A percentile compares a stretch with the other conserved stretches of the same genome.
Conservation (phyloP, 306 rosid species). For the Pyrus bretschneideri region DNA sequence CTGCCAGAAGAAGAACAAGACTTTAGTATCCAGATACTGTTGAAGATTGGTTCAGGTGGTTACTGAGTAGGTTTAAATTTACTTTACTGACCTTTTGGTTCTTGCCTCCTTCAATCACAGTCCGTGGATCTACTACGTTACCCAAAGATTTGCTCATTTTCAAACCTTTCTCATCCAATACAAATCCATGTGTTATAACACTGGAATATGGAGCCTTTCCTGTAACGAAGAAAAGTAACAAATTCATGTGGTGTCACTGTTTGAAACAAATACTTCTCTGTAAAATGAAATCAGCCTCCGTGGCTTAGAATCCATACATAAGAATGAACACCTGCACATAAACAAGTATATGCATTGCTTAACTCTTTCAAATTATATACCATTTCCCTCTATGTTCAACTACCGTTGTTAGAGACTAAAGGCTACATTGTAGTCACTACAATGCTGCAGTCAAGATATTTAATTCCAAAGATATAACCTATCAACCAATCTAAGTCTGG, state of each 20-base stretch:
- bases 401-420: background rate
- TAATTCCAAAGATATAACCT: background rate
- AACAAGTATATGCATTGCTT: background rate
- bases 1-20: constrained; percentile 38
- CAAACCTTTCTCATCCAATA: constrained; percentile 90
- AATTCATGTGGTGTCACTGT: constrained; percentile 14
- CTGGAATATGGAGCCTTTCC: constrained; percentile 92
- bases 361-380: background rate
- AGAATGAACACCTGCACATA: background rate
- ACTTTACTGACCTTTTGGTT: constrained; percentile 62
- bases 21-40: background rate
- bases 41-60: constrained; percentile 9
- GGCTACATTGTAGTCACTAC: background rate
- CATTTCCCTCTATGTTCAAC: background rate
- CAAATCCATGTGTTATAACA: constrained; percentile 96
- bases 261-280: background rate
- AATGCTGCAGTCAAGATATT: background rate
- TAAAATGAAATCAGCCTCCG: background rate
- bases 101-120: constrained; percentile 92
- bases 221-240: constrained; percentile 32
- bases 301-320: background rate
- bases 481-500: background rate
- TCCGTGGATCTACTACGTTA: constrained; percentile 82
- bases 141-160: constrained; percentile 99
- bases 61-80: constrained; percentile 5